A percentile compares a stretch with the other conserved stretches of the same genome.
These are phyloP conservation scores for Chrysanthemum seticuspe DNA, from an alignment of 129 eudicot species.

Conservation along the genomic window DNA sequence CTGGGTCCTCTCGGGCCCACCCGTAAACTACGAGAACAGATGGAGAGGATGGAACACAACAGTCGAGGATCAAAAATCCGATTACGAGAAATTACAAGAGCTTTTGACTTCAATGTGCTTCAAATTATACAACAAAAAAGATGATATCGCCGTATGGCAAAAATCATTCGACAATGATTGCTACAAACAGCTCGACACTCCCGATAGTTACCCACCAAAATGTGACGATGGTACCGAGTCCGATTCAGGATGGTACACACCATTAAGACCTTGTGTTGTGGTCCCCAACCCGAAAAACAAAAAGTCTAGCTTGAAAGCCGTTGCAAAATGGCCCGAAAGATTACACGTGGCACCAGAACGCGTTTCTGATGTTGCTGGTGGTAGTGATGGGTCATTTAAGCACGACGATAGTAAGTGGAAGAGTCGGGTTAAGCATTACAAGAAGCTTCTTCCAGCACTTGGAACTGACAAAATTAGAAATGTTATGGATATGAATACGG, in stretches of 20 bases:
- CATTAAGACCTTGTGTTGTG: conserved; percentile 84
- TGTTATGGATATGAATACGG: conserved; percentile 96
- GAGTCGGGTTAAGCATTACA: conserved; percentile 76
- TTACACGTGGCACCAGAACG: conserved; percentile 81
- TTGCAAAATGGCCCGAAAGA: conserved; percentile 87
- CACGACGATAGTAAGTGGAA: conserved; percentile 89
- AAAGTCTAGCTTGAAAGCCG: conserved; percentile 47
- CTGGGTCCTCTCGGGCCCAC: conserved; percentile 98
- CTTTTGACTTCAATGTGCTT: conserved; percentile 89
- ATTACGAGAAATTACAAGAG: conserved; percentile 80
- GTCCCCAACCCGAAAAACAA: conserved; percentile 63
- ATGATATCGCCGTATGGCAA: conserved; percentile 96
- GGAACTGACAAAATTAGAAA: conserved; percentile 86
- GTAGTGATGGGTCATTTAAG: conserved; percentile 82
- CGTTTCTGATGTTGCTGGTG: conserved; percentile 65
- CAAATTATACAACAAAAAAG: conserved; percentile 82
- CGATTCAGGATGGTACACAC: conserved; percentile 96
- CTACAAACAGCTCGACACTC: conserved; percentile 71
- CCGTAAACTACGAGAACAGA: conserved; percentile 83
- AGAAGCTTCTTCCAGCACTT: conserved; percentile 76
- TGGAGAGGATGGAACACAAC: conserved; percentile 99
- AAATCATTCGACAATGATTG: conserved; percentile 68
- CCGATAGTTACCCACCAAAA: conserved; percentile 84
- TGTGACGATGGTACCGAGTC: conserved; percentile 96
- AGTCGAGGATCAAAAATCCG: conserved; percentile 75